Base-by-base conservation (phyloP, 1,284 basidiomycete genomes). In the Phellopilus nigrolimitatus region DNA sequence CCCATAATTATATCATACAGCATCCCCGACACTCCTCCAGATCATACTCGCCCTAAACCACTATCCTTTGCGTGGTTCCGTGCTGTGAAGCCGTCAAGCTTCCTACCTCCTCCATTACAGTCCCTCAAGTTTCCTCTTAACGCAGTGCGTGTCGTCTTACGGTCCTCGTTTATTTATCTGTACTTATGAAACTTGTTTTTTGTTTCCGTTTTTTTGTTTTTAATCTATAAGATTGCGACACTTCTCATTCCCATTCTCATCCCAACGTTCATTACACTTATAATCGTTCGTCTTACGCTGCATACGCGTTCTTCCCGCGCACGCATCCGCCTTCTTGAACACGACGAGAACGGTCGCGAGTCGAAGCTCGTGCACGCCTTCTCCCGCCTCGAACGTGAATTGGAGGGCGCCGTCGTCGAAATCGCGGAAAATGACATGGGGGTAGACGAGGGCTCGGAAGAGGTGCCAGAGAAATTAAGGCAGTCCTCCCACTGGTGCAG, bases 71-170 rank as follows among this genome's bases (percentile, higher is more conserved):
- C 34, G 8, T 63, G 56, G 49, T 54, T 58, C 44, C 31, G 44
- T 13, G 46, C 47, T 3, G 10, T 54, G 8, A 53, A 56, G 31
- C 48, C 56, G 2, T 24, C 30, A 17, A 53, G 56, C 19, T 57
- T 58, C 2, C 37, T 64, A 6, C 59, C 71, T 6, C 71, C 71
- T 0, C 59, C 59, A 22, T 51, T 62, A 8, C 55, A 70, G 15
- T 59, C 64, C 34, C 64, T 67, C 49, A 58, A 61, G 19, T 69
- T 67, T 48, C 70, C 70, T 1, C 62, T 64, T 58, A 72, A 70
- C 55, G 63, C 68, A 49, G 69, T 72, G 53, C 56, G 28, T 68
- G 65, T 47, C 67, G 66, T 0, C 62, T 61, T 57, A 70, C 68
- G n/a, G n/a, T n/a, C n/a, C n/a, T n/a, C n/a, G n/a, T n/a, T n/a